Conservation (phyloP, 2,329 filamentous ascomycete species). For the Aspergillus tamarii region DNA sequence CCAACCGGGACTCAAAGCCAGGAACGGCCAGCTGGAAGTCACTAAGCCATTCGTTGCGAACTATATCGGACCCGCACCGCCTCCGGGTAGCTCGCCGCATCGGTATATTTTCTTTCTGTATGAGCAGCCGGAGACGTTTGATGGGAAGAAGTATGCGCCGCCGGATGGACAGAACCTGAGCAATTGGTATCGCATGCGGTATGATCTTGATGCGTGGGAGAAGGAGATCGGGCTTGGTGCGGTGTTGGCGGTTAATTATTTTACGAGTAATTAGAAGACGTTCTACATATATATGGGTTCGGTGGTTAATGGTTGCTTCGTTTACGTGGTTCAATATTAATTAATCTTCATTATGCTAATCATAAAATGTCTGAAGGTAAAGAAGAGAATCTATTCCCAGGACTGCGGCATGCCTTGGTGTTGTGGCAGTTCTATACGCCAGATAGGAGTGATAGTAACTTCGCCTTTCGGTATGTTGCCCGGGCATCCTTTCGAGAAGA, state of each 20-base stretch:
- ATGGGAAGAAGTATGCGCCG: constrained; percentile 37
- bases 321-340: too few relatives aligned
- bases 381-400: too few relatives aligned
- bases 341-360: too few relatives aligned
- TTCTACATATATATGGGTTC: rapidly evolving
- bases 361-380: too few relatives aligned
- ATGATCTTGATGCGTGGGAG: constrained; percentile 47
- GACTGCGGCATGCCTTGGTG: too few relatives aligned
- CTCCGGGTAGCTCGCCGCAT: constrained; percentile 50
- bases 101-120: constrained; percentile 56
- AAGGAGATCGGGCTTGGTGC: constrained; percentile 37
- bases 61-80: constrained; percentile 54
- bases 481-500: too few relatives aligned
- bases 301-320: too few relatives aligned
- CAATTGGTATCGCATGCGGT: constrained; percentile 45
- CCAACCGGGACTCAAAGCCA: constrained; percentile 26
- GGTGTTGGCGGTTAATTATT: constrained; percentile 44
- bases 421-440: too few relatives aligned
- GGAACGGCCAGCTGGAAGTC: background rate
- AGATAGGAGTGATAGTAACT: too few relatives aligned
- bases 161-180: constrained; percentile 41
- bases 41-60: constrained; percentile 31
- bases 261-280: constrained; percentile 29
- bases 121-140: constrained; percentile 50
- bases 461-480: too few relatives aligned